Conservation (phyloP, 768 basidiomycete genomes). For the Termitomyces sp. region DNA sequence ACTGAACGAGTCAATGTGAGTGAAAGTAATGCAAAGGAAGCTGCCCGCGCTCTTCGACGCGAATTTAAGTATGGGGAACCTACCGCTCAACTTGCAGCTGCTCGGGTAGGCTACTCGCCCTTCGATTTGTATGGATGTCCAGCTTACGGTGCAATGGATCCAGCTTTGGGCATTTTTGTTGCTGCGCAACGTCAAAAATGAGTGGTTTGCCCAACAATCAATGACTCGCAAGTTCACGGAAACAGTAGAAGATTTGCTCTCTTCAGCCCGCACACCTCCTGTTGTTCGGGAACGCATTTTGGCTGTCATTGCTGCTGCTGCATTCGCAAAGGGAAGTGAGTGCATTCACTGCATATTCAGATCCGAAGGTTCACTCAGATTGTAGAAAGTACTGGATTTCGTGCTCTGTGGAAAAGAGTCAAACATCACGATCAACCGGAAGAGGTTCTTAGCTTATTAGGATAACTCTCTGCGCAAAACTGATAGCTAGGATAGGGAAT, state of each 20-base stretch:
- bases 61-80: slow-evolving; percentile 90
- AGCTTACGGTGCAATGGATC: not conserved
- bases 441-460: slow-evolving; percentile 34
- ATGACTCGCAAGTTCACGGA: slow-evolving; percentile 75
- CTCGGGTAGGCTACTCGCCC: slow-evolving; percentile 44
- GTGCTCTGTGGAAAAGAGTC: slow-evolving; percentile 73
- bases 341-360: not conserved
- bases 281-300: slow-evolving; percentile 77
- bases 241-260: slow-evolving; percentile 68
- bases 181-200: slow-evolving; percentile 68
- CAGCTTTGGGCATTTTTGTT: slow-evolving; percentile 93
- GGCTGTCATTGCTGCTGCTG: slow-evolving; percentile 79
- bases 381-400: slow-evolving; percentile 42
- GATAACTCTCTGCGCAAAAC: not conserved
- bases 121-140: not conserved
- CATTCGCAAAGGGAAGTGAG: slow-evolving; percentile 58
- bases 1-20: slow-evolving; percentile 75
- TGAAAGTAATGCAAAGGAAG: slow-evolving; percentile 77
- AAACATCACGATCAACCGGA: slow-evolving; percentile 81
- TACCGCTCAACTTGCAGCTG: slow-evolving; percentile 68
- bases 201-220: slow-evolving; percentile 64
- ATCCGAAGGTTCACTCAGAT: not conserved
- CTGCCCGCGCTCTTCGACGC: slow-evolving; percentile 71
- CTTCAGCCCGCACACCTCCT: slow-evolving; percentile 58
- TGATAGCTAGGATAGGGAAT: slow-evolving; percentile 41